Evolutionary conservation across 441 rosid genomes (phyloP), one percentile per base, ranked within the genome.

Genomic region (Gossypium gossypioides): DNA sequence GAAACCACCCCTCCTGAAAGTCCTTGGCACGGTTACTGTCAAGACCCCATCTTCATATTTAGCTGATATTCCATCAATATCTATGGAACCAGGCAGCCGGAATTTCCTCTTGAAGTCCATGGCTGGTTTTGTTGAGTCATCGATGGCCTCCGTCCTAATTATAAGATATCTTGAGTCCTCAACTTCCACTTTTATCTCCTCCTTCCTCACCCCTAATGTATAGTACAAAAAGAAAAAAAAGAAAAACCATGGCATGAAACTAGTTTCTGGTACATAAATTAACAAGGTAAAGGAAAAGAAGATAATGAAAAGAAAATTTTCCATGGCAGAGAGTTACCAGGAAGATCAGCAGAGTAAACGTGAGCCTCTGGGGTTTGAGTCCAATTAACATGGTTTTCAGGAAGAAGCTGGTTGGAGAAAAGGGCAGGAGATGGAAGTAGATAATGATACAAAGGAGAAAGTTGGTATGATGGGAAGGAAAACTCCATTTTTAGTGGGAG

Each of bases 161-260:
- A 87, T 79, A 48, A 92, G 79, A 78, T 88, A 89, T 6, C 55
- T 84, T 2, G 89, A 85, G 78, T 92, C 89, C 84, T 92, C 95
- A 3, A 92, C 85, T 76, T 90, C 95, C 62, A 89, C 95, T 50
- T 78, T 86, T 64, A 88, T 88, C 74, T 90, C 93, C 67, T 89
- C 91, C 75, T 88, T 92, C 80, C 83, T 90, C 77, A 86, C 86
- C 67, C 96, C 97, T 90, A 75, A 74, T 65, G 68, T 4, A 59
- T n/a, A 50, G 19, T 1, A 50, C 16, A n/a, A 50, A 50, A 63
- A 19, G 44, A 37, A 37, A 37, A 37, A 34, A 37, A 37, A 37
- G 42, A 37, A 34, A 74, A 57, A 68, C n/a, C n/a, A 71, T 16
- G 58, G 55, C 16, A 78, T 24, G 55, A 59, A 63, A 71, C 57